Conservation (phyloP, 345 rosid species). For the Camelina sativa region DNA sequence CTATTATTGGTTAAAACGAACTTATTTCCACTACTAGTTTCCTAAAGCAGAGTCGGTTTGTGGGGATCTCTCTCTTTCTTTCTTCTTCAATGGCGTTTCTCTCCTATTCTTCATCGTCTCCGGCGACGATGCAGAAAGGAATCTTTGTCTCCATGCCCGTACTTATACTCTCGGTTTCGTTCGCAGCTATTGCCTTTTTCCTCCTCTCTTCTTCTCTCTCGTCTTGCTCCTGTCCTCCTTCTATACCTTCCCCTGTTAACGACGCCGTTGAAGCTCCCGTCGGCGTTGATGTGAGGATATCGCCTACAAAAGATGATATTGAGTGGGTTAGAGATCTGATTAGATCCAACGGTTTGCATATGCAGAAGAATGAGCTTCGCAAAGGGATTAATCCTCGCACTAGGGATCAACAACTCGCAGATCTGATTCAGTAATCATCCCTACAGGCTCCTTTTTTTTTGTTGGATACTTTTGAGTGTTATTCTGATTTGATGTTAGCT, state of each 20-base stretch:
- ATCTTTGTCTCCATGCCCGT: constrained; percentile 67
- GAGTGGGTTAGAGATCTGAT: constrained; percentile 91
- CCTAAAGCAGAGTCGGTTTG: constrained; percentile 18
- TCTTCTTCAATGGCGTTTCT: constrained; percentile 42
- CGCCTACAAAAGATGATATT: constrained; percentile 63
- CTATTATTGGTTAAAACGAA: constrained; percentile 11
- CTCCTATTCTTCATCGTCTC: constrained; percentile 33
- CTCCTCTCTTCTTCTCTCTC: constrained; percentile 80
- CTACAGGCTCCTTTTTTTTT: too few relatives aligned
- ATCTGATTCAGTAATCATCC: constrained; percentile 66
- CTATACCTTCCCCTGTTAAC: constrained; percentile 35
- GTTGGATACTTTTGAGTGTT: too few relatives aligned
- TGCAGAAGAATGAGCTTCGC: constrained; percentile 87
- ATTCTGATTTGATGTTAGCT: too few relatives aligned
- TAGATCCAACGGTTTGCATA: constrained; percentile 80
- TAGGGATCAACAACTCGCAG: constrained; percentile 84
- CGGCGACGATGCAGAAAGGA: constrained; percentile 62
- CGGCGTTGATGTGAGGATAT: constrained; percentile 41
- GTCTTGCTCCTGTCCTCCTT: constrained; percentile 60
- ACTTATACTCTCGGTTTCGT: constrained; percentile 65
- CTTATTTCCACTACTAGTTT: constrained; percentile 25
- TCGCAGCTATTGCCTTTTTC: constrained; percentile 65
- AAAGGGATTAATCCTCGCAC: constrained; percentile 98
- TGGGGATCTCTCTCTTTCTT: neutral
- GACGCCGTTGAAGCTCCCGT: constrained; percentile 21